Base-by-base conservation (phyloP, 2,329 filamentous ascomycete species). In the Pyrenochaeta sp. region DNA sequence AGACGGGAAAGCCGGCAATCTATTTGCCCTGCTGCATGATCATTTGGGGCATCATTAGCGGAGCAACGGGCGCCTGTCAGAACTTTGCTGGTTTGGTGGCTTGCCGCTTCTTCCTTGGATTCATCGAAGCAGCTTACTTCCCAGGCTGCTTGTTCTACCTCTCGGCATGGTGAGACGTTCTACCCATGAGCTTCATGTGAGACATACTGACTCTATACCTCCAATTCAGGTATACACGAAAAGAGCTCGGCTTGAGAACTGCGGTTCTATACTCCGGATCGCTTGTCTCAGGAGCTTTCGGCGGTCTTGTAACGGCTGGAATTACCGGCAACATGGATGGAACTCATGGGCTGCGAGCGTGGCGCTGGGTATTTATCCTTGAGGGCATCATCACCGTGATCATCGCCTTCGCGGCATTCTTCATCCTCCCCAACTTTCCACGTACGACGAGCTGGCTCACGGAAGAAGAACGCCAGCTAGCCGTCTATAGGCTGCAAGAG, bases 201-300 rank as follows among this genome's bases (percentile, higher is more conserved):
- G 42, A 4, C 2, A 22, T 19, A 25, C 45, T 47, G 28, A 47
- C 28, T 47, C 5, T 22, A 2, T 28, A 2, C 42, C 4, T 42
- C 13, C n/a, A 27, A 19, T 13, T 30, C n/a, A 46, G 44, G 89
- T 92, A 92, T 67, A 91, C 88, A 0, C 83, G 89, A 44, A 86
- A 87, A 61, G 90, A 91, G 72, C 80, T 91, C 1, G 86, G 85
- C 9, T 78, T 90, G n/a, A 82, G 88, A 9, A 90, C 86, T 13
- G 87, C 88, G 1, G 79, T 89, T 22, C 81, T 91, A 6, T 91
- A 90, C 72, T 86, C 88, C 0, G 90, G 89, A 0, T 87, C 87
- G 0, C 80, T 92, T 28, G 84, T 92, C 22, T 89, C 88, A 0
- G 89, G 89, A 4, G 90, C 90, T 1, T 92, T 92, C 68, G 90